phyloP scores from a whole-genome alignment of 257 asterid species.

The Verbena officinalis region DNA sequence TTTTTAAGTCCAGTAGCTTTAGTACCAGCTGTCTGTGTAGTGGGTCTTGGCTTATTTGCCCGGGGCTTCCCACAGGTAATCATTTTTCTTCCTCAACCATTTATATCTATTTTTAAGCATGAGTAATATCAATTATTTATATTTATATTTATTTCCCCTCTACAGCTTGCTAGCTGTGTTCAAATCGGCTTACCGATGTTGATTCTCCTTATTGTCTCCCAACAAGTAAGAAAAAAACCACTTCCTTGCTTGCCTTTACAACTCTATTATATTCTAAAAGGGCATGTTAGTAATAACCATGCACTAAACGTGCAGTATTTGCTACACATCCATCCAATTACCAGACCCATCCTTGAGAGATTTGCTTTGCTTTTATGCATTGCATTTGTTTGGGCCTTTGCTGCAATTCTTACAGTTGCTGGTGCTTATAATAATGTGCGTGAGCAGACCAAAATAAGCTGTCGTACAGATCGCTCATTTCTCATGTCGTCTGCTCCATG shows the following conservation, averaged over 20 bases:
- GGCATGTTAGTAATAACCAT: constrained; percentile 9
- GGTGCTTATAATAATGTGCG: constrained; percentile 89
- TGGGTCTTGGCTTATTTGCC: constrained; percentile 86
- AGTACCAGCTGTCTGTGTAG: constrained; percentile 83
- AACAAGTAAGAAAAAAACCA: constrained; percentile 83
- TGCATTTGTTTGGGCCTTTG: constrained; percentile 83
- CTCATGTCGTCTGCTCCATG: constrained; percentile 90
- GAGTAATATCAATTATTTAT: constrained; percentile 19
- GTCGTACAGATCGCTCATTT: constrained; percentile 79
- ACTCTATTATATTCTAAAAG: too few relatives aligned
- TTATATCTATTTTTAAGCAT: constrained; percentile 2
- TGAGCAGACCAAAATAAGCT: constrained; percentile 63
- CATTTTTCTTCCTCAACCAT: constrained; percentile 8
- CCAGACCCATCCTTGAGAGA: constrained; percentile 77
- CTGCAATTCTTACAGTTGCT: constrained; percentile 94
- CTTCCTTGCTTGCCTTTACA: too few relatives aligned
- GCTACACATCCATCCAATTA: constrained; percentile 59
- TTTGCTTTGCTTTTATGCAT: constrained; percentile 84
- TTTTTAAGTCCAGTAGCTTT: constrained; percentile 72
- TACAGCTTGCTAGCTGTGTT: constrained; percentile 84
- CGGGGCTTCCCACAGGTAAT: constrained; percentile 90
- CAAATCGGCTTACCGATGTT: constrained; percentile 90
- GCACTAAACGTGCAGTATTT: constrained; percentile 64
- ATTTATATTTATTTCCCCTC: constrained; percentile 18
- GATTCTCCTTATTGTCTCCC: constrained; percentile 71